Conservation (phyloP, 2,329 filamentous ascomycete species). For the Diplodia sapinea region DNA sequence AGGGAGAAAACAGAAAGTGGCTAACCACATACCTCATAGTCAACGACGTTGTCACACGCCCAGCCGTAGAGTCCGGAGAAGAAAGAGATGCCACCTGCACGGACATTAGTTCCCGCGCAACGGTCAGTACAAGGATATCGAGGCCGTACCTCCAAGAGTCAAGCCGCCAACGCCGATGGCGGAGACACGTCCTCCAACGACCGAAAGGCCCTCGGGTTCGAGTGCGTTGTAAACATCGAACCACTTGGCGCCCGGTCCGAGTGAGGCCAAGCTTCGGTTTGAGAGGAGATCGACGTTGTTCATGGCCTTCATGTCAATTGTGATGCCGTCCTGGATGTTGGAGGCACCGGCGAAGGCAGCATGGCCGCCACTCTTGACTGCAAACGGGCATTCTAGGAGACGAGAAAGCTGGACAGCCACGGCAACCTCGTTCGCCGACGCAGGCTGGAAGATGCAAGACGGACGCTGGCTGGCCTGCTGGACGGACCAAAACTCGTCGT, state of each 20-base stretch:
- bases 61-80: conserved; percentile 40
- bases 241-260: conserved; percentile 46
- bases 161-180: conserved; percentile 44
- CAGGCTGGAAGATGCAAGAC: conserved; percentile 39
- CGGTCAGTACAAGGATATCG: conserved; percentile 33
- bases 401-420: conserved; percentile 30
- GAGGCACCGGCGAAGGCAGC: conserved; percentile 48
- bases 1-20: conserved; percentile 24
- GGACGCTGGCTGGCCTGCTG: conserved; percentile 40
- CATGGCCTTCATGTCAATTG: conserved; percentile 49
- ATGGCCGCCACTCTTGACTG: conserved; percentile 55
- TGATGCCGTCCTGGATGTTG: conserved; percentile 52
- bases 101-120: background rate
- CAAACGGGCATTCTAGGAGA: conserved; percentile 45
- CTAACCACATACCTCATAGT: conserved; percentile 41
- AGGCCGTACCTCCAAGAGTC: conserved; percentile 43
- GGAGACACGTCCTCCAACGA: conserved; percentile 42
- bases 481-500: conserved; percentile 39
- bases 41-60: conserved; percentile 46
- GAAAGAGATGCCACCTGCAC: conserved; percentile 45
- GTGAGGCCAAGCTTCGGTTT: conserved; percentile 38
- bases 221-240: conserved; percentile 41
- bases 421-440: conserved; percentile 31
- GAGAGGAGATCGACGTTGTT: conserved; percentile 38
- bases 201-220: conserved; percentile 36